A percentile compares a stretch with the other conserved stretches of the same genome.
These are phyloP conservation scores for Aquilaria agallochum DNA, from an alignment of 441 rosid species.

Conservation along the genomic window DNA sequence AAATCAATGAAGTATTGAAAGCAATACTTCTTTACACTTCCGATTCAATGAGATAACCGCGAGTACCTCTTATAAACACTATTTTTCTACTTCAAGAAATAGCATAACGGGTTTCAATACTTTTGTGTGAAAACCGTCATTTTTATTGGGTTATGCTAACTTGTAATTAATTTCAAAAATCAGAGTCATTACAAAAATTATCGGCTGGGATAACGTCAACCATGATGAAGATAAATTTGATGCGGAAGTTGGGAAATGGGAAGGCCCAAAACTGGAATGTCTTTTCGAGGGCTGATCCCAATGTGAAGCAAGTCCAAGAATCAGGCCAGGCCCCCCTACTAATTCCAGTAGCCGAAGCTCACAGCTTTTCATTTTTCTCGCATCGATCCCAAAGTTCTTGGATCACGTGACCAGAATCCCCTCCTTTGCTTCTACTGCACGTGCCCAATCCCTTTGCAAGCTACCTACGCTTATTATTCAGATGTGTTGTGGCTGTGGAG, in stretches of 20 bases:
- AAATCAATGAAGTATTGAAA: no score
- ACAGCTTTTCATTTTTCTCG: constrained; percentile 2
- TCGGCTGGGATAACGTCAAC: no score
- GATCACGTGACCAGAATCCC: constrained; percentile 29
- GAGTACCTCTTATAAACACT: no score
- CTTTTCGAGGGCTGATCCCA: constrained; percentile 31
- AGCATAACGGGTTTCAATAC: no score
- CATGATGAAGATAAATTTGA: neutral
- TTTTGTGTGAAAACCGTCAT: no score
- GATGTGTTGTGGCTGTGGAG: no score
- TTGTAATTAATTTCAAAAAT: no score
- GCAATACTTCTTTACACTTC: no score
- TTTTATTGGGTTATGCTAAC: no score
- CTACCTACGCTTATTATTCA: constrained; percentile 7
- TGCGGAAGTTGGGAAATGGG: neutral
- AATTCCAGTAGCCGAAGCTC: constrained; percentile 20
- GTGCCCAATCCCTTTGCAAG: constrained; percentile 16
- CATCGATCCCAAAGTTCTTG: constrained; percentile 10
- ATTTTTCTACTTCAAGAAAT: no score
- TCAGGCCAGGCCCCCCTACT: neutral
- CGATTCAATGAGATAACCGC: no score
- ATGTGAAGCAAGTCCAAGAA: constrained; percentile 20
- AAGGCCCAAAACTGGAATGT: constrained; percentile 25
- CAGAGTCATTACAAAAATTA: neutral
- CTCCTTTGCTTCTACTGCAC: constrained; percentile 32